Conservation (phyloP, 208 protist species). For the Endotrypanum monterogeii region DNA sequence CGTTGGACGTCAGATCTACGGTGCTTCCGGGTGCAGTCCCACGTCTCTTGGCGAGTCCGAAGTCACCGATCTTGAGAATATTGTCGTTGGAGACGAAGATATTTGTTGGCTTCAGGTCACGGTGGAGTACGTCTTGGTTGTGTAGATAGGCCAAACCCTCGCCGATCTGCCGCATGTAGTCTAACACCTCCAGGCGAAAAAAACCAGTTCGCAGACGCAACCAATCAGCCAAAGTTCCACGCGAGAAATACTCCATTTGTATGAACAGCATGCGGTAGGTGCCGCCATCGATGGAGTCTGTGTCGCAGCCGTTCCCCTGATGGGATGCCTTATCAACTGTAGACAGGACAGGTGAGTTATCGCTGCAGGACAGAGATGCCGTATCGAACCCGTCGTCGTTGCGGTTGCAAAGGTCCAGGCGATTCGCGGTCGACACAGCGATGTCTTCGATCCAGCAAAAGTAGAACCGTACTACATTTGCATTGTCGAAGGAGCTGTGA, state of each 20-base stretch:
- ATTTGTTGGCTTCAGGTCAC: slow-evolving; percentile 87
- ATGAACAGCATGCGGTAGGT: slow-evolving; percentile 82
- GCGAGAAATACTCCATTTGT: slow-evolving; percentile 86
- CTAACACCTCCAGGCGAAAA: slow-evolving; percentile 62
- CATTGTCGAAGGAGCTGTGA: slow-evolving; percentile 81
- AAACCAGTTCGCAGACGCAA: slow-evolving; percentile 51
- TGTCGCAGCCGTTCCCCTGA: not conserved
- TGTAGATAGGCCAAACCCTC: slow-evolving; percentile 78
- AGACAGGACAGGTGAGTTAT: slow-evolving; percentile 20
- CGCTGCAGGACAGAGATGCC: slow-evolving; percentile 26
- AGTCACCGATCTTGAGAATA: slow-evolving; percentile 86
- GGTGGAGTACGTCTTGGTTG: slow-evolving; percentile 72
- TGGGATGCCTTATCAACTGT: slow-evolving; percentile 1
- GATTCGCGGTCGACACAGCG: slow-evolving; percentile 39
- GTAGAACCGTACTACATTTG: slow-evolving; percentile 85
- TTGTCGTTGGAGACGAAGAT: slow-evolving; percentile 68
- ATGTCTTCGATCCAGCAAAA: slow-evolving; percentile 86
- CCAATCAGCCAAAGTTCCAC: slow-evolving; percentile 72
- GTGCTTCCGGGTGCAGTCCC: slow-evolving; percentile 1
- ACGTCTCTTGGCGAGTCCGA: slow-evolving; percentile 75
- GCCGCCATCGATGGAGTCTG: slow-evolving; percentile 5
- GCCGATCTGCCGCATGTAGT: slow-evolving; percentile 66
- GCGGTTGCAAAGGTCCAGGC: slow-evolving; percentile 49
- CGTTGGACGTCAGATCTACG: slow-evolving; percentile 35
- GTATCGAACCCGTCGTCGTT: slow-evolving; percentile 55